Conservation (phyloP, 2,329 filamentous ascomycete species). For the Ceratocystis colombiana region DNA sequence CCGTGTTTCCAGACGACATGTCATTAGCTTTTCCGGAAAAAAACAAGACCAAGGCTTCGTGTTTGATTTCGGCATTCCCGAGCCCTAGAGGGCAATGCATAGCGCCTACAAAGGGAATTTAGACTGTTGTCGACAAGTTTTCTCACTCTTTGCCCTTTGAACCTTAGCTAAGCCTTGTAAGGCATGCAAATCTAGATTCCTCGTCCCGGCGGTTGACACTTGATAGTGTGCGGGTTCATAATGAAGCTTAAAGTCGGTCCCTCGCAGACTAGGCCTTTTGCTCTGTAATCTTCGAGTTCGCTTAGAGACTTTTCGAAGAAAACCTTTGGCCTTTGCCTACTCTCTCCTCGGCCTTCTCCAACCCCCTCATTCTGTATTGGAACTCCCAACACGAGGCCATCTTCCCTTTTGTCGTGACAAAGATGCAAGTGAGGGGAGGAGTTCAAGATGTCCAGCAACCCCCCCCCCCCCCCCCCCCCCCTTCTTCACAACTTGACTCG, state of each 20-base stretch:
- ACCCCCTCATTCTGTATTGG: neutral
- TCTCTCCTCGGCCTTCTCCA: neutral
- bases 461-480: too few species aligned
- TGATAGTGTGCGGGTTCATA: conserved; percentile 2
- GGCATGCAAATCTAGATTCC: conserved; percentile 10
- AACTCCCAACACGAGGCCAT: neutral
- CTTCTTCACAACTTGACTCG: neutral
- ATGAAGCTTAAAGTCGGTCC: conserved; percentile 10
- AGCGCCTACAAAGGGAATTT: neutral
- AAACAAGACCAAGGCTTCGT: neutral
- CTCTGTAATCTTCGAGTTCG: neutral
- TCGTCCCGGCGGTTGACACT: conserved; percentile 7
- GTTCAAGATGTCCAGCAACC: neutral
- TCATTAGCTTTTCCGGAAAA: neutral
- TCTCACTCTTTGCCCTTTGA: neutral
- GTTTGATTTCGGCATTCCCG: neutral
- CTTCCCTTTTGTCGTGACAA: neutral
- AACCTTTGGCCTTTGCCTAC: neutral
- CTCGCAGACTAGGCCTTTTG: neutral
- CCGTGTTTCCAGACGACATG: conserved; percentile 13
- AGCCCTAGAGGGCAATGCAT: neutral
- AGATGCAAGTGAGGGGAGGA: neutral
- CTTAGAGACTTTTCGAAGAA: neutral
- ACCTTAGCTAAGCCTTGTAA: neutral
- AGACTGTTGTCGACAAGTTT: neutral